Base-by-base conservation (phyloP, 352 stramenopile species). In the Phytophthora sansomeana region DNA sequence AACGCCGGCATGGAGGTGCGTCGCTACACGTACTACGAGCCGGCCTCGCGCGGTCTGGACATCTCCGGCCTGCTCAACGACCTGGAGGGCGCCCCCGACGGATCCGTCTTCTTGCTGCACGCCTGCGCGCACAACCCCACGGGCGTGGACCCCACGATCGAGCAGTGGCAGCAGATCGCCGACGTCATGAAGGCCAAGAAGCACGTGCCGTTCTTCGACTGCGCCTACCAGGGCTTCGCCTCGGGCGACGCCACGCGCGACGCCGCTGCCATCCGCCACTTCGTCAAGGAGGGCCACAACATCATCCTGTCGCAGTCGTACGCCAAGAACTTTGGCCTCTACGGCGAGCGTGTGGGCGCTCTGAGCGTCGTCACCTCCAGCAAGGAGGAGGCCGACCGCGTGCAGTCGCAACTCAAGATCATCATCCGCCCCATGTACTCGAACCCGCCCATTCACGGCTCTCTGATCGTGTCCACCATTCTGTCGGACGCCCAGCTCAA, bases 251-350 rank as follows among this genome's bases (percentile, higher is more conserved):
- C 97, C 26, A 92, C 92, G 56, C 91, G 92, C 51, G 98, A 99
- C 85, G 97, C 97, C 13, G 91, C 83, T 36, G 95, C 97, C 32
- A 89, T 99, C 58, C 91, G 98, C 39, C 89, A 98, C 67, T 99
- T 99, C 81, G 98, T 99, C 6, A 94, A 98, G 56, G 95, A 99
- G 58, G 98, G 98, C 30, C 97, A 99, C 85, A 94, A 98, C 61
- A 88, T 99, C 72, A 77, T 98, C 14, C 78, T 99, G 52, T 95
- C 95, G 35, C 98, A 99, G 88, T 99, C 92, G 71, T 99, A 99
- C 80, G 98, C 97, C 41, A 99, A 99, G 87, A 99, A 99, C 93
- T 99, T 99, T 78, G 98, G 98, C 59, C 90, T 99, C 10, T 99
- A 99, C 83, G 98, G 98, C 55, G 96, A 99, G 76, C 86, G 98